These are phyloP conservation scores for Ashbya aceris DNA, from an alignment of 1,139 yeast genomes.

Conservation along the genomic window DNA sequence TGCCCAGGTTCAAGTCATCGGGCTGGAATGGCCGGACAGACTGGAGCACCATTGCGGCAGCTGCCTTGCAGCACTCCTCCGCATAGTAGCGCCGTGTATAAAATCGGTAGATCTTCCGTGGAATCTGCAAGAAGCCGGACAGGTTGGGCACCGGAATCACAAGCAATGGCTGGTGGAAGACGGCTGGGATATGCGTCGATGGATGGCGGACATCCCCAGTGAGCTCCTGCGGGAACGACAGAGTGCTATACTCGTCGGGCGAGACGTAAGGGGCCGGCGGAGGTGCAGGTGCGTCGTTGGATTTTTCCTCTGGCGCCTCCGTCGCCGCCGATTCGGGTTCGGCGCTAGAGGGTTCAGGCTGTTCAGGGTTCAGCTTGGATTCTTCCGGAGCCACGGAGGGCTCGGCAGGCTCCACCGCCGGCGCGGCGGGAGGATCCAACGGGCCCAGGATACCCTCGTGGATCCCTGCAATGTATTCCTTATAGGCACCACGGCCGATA, in stretches of 20 bases:
- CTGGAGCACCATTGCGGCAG: constrained; percentile 48
- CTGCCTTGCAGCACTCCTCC: constrained; percentile 54
- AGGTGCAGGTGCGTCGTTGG: constrained; percentile 33
- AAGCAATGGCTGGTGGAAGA: constrained; percentile 66
- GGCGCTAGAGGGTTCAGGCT: constrained; percentile 12
- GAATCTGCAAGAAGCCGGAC: constrained; percentile 70
- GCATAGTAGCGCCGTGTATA: constrained; percentile 66
- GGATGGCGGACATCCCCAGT: constrained; percentile 29
- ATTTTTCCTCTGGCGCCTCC: constrained; percentile 23
- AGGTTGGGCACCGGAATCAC: constrained; percentile 68
- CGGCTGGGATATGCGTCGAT: constrained; percentile 41
- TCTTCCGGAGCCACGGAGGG: not conserved
- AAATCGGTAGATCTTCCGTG: constrained; percentile 67
- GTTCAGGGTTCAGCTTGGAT: constrained; percentile 8
- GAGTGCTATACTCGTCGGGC: constrained; percentile 45
- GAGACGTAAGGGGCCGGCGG: constrained; percentile 56
- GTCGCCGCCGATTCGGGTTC: constrained; percentile 29
- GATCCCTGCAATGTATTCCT: constrained; percentile 81
- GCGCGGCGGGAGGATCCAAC: constrained; percentile 47
- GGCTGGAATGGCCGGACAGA: constrained; percentile 49
- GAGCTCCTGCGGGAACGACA: constrained; percentile 54
- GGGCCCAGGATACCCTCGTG: constrained; percentile 97
- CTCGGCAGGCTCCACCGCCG: constrained; percentile 7
- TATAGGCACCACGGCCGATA: constrained; percentile 91
- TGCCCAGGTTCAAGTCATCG: constrained; percentile 47